Evolutionary conservation across 2,329 filamentous ascomycete genomes (phyloP), one percentile per base, ranked within the genome.

Genomic region (Fusarium bactridioides): DNA sequence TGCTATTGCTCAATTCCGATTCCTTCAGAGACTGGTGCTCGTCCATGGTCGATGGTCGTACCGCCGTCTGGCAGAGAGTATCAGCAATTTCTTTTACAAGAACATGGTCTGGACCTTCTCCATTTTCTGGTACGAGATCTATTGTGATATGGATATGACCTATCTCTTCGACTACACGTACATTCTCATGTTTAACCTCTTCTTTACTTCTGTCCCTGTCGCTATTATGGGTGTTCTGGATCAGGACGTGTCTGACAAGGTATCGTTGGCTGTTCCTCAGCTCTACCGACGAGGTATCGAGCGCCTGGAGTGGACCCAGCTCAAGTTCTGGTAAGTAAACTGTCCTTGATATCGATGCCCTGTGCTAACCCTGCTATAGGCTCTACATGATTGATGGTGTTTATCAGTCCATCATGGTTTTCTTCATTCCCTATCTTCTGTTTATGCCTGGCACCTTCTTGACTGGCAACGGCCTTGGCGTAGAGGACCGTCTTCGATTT

Each of bases 11-110:
- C 95, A 98, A 82, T 98, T 98, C 85, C 89, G 94, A 44, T 98
- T 93, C 84, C 86, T 98, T 57, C 92, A 94, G 76, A 87, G 95
- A 61, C 86, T 98, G 68, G 89, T 98, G 35, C 88, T 98, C 25
- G 94, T 98, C 9, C 95, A 98, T 79, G 95, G 95, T 65, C 90
- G 95, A 65, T 98, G 95, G 94, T 97, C 94, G n/a, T 99, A 99
- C 84, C 90, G 95, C 59, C 91, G 96, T 76, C 85, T 99, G 80
- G 94, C 92, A 35, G 96, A 99, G 84, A 93, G 92, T 51, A 98
- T 97, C 78, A 94, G 94, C 81, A 99, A 99, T 82, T 99, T 99
- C 87, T 99, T 99, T 86, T 99, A 98, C 90, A 99, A 99, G 92
- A 99, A 98, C 85, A 93, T 99, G 83, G 92, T 98, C 58, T 99